Conservation (phyloP, 495 filamentous ascomycete genomes). For the Aspergillus cavernicola region DNA sequence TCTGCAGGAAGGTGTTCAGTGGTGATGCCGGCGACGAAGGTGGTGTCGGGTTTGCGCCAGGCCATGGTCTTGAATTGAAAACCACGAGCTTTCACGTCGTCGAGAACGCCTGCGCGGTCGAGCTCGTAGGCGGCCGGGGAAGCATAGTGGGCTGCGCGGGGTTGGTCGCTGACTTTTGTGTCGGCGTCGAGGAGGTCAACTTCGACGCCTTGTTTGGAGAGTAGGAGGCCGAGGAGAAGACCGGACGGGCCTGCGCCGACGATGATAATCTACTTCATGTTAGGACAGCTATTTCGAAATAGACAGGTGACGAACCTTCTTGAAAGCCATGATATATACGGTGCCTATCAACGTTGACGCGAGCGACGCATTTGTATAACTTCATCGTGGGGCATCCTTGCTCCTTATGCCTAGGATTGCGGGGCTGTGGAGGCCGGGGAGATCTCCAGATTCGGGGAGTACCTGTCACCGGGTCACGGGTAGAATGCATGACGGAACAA, state of each 20-base stretch:
- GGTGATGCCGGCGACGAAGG: conserved; percentile 31
- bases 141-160: conserved; percentile 53
- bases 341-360: background rate
- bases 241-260: conserved; percentile 57
- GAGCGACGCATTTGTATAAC: background rate
- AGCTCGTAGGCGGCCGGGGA: conserved; percentile 51
- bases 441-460: conserved; percentile 2
- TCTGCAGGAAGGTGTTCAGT: conserved; percentile 29
- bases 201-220: conserved; percentile 50
- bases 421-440: conserved; percentile 11
- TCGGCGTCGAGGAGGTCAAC: conserved; percentile 51
- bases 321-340: conserved; percentile 14
- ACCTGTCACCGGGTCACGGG: no score
- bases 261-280: conserved; percentile 40
- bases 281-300: background rate
- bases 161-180: conserved; percentile 47
- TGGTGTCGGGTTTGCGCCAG: conserved; percentile 48
- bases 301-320: conserved; percentile 17
- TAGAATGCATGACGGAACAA: no score
- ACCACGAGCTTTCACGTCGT: conserved; percentile 46
- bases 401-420: conserved; percentile 1
- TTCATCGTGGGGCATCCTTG: background rate
- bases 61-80: conserved; percentile 48
- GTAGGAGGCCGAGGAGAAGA: conserved; percentile 51
- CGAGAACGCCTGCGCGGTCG: conserved; percentile 51